Evolutionary conservation across 805 yeast species (phyloP).

Genomic region (Yarrowia alimentaria): DNA sequence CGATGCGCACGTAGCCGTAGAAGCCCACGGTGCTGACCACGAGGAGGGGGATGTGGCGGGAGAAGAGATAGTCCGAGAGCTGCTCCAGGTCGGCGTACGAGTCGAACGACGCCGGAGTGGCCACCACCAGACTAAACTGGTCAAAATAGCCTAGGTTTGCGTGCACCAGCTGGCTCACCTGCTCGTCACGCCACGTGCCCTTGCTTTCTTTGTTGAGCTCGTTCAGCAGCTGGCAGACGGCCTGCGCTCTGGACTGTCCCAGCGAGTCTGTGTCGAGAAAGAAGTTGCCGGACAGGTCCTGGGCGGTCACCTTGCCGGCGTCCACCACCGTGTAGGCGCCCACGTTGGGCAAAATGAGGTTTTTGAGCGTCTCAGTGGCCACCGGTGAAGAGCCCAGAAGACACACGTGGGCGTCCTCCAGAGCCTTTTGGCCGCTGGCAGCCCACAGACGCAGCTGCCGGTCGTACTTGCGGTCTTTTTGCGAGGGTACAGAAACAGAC

Average conservation of each 20-base stretch:
- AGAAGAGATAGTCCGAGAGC: conserved; percentile 46
- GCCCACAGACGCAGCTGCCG: conserved; percentile 91
- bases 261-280: conserved; percentile 51
- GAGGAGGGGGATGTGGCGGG: conserved; percentile 53
- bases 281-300: conserved; percentile 60
- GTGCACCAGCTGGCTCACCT: conserved; percentile 1
- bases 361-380: conserved; percentile 67
- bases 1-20: conserved; percentile 57
- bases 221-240: conserved; percentile 43
- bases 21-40: conserved; percentile 57
- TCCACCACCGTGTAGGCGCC: conserved; percentile 66
- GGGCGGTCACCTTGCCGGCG: conserved; percentile 41
- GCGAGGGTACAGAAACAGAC: no score
- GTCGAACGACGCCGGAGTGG: conserved; percentile 40
- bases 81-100: conserved; percentile 31
- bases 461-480: conserved; percentile 56
- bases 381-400: conserved; percentile 57
- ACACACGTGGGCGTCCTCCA: conserved; percentile 59
- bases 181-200: conserved; percentile 36
- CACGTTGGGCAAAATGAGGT: conserved; percentile 70
- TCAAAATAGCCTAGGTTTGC: conserved; percentile 45
- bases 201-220: conserved; percentile 63
- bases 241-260: conserved; percentile 50
- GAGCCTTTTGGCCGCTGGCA: conserved; percentile 61
- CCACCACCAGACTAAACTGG: conserved; percentile 51